Percentiles rank a stretch among this genome's conserved stretches.
Conservation (phyloP, 2,329 filamentous ascomycete species). For the Penicillium sp. region DNA sequence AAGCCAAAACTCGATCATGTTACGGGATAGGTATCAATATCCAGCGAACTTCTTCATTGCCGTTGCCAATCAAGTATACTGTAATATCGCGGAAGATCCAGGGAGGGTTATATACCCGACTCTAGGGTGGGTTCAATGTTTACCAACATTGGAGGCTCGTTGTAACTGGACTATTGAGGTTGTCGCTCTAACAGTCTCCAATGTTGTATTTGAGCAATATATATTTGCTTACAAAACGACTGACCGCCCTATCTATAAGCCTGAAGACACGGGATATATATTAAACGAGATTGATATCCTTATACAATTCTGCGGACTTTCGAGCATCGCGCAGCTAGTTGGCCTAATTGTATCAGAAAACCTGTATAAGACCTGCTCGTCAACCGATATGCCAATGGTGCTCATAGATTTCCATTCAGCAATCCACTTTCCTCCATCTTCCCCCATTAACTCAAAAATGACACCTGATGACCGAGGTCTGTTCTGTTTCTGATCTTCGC, state of each 20-base stretch:
- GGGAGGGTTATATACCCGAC: slow-evolving; percentile 1
- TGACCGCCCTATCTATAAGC: slow-evolving; percentile 17
- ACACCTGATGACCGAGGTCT: no score
- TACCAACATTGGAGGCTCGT: slow-evolving; percentile 2
- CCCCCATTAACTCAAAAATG: no score
- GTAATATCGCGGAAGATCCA: background rate
- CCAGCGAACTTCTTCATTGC: background rate
- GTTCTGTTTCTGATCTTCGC: no score
- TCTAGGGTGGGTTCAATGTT: background rate
- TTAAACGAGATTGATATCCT: slow-evolving; percentile 17
- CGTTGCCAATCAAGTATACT: background rate
- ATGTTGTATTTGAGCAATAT: background rate
- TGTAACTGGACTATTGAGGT: background rate
- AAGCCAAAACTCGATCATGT: background rate
- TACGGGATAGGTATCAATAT: slow-evolving; percentile 5
- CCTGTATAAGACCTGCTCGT: slow-evolving; percentile 3
- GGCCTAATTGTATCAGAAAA: slow-evolving; percentile 13
- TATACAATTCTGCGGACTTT: slow-evolving; percentile 8
- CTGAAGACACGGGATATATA: slow-evolving; percentile 13
- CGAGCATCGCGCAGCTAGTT: slow-evolving; percentile 18
- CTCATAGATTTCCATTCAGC: no score
- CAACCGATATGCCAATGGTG: slow-evolving; percentile 6
- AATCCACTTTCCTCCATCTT: no score
- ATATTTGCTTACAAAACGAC: slow-evolving; percentile 13
- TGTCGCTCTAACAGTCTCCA: slow-evolving; percentile 3